Conservation (phyloP, 192 early-diverging fungal genomes). For the Spizellomyces sp. region DNA sequence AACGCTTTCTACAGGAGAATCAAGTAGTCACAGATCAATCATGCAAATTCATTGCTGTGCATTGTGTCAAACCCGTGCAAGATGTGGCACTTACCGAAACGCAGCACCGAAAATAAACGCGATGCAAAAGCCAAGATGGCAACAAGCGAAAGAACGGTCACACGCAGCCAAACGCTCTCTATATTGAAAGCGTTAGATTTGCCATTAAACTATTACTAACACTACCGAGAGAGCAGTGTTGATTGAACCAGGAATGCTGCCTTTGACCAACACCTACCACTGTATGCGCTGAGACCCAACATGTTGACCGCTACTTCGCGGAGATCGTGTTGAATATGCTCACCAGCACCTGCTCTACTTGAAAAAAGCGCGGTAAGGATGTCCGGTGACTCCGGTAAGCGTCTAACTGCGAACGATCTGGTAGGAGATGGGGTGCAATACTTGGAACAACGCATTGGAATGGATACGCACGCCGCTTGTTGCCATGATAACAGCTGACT, state of each 20-base stretch:
- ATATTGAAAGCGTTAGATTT: not conserved
- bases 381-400: too few relatives aligned
- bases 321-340: too few relatives aligned
- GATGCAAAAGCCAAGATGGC: constrained; percentile 83
- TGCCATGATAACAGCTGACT: too few relatives aligned
- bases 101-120: constrained; percentile 95
- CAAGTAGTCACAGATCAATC: not conserved
- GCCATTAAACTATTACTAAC: too few relatives aligned
- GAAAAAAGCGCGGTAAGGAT: too few relatives aligned
- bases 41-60: not conserved
- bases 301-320: not conserved
- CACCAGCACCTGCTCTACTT: too few relatives aligned
- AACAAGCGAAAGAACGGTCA: constrained; percentile 87
- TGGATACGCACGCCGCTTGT: too few relatives aligned
- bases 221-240: too few relatives aligned
- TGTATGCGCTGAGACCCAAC: constrained; percentile 16
- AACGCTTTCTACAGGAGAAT: constrained; percentile 73
- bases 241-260: not conserved
- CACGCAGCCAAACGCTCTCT: constrained; percentile 64
- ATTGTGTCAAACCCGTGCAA: not conserved
- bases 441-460: too few relatives aligned
- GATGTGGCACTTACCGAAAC: constrained; percentile 60
- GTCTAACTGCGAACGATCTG: too few relatives aligned
- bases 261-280: not conserved
- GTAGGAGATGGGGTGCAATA: too few relatives aligned